A percentile compares a stretch with the other conserved stretches of the same genome.
phyloP scores from a whole-genome alignment of 202 grass and related monocot genomes.

The Digitaria exilis region DNA sequence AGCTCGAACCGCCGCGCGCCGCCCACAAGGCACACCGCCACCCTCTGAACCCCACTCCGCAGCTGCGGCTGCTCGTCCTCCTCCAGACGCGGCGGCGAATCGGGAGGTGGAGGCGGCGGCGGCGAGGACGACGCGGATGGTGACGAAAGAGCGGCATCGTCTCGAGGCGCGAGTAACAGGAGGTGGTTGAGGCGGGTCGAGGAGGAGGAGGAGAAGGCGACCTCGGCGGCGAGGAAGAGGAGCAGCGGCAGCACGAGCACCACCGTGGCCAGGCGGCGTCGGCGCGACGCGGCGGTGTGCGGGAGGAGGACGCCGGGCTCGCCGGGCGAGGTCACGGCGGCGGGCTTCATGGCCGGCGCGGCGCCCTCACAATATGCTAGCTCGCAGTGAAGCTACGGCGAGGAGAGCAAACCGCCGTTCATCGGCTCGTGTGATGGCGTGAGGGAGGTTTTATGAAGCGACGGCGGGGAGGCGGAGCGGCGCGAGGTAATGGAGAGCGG shows the following conservation, averaged over 20 bases:
- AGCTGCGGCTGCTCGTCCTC: not conserved
- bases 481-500: too few species aligned
- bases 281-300: not conserved
- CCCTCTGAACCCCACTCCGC: not conserved
- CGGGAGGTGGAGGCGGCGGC: not conserved
- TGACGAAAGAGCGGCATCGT: not conserved
- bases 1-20: constrained; percentile 85
- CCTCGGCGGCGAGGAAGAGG: constrained; percentile 36
- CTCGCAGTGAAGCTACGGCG: not conserved
- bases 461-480: not conserved
- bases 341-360: not conserved
- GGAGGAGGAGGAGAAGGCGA: constrained; percentile 23
- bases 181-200: not conserved
- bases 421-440: not conserved
- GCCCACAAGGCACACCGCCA: constrained; percentile 79
- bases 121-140: not conserved
- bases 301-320: not conserved
- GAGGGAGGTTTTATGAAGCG: too few species aligned
- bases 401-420: too few species aligned
- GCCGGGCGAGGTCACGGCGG: not conserved
- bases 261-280: constrained; percentile 8
- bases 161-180: not conserved
- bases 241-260: constrained; percentile 38
- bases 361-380: not conserved
- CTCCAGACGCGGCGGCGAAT: not conserved